These are phyloP conservation scores for Fistulinella cinereoalba DNA, from an alignment of 1,284 basidiomycete genomes.

Conservation along the genomic window DNA sequence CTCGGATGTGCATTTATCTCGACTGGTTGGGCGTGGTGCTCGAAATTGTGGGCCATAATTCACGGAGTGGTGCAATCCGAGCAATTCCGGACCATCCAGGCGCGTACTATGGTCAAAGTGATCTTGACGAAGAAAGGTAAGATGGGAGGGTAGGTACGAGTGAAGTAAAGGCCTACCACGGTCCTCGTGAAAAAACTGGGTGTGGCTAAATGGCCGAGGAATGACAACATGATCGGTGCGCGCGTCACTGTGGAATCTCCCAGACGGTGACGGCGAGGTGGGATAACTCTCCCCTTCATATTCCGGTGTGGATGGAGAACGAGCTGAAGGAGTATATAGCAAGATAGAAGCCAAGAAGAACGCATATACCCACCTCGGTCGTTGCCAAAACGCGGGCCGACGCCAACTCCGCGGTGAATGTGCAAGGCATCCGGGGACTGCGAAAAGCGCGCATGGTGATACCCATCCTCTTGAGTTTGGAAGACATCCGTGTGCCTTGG, in stretches of 20 bases:
- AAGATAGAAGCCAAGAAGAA: neutral
- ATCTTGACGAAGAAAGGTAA: conserved; percentile 10
- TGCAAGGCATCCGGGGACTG: conserved; percentile 5
- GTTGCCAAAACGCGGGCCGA: conserved; percentile 23
- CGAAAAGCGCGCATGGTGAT: neutral
- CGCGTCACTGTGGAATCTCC: conserved; percentile 3
- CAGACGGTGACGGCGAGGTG: conserved; percentile 5
- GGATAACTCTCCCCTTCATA: conserved; percentile 9
- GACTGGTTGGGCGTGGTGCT: neutral
- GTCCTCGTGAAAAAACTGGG: neutral
- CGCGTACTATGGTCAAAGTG: neutral
- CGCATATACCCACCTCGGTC: conserved; percentile 54
- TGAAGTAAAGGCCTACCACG: conserved; percentile 9
- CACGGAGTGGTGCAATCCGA: neutral
- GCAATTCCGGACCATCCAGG: neutral
- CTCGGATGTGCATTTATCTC: neutral
- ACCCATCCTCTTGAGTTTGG: neutral
- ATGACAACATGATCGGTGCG: neutral
- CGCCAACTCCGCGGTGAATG: conserved; percentile 2
- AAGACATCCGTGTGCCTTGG: neutral
- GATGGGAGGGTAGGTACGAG: neutral
- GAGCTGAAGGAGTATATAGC: conserved; percentile 20
- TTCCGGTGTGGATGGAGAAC: conserved; percentile 42
- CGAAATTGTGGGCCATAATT: neutral
- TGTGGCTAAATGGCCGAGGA: neutral